phyloP scores from a whole-genome alignment of 768 basidiomycete species.

The Kwoniella europaea region DNA sequence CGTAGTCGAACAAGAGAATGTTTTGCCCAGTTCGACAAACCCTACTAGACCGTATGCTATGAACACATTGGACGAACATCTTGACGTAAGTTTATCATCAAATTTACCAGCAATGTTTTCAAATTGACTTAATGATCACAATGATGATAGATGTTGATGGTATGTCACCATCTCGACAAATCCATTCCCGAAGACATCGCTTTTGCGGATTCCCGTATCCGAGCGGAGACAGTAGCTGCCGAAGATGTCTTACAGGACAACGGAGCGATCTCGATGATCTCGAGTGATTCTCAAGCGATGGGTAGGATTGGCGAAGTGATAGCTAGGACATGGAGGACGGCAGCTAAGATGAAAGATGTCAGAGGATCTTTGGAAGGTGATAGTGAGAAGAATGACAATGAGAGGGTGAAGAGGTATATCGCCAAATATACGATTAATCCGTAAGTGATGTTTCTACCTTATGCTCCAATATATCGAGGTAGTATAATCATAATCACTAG shows the following conservation, averaged over 20 bases:
- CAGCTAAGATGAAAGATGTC: slow-evolving; percentile 86
- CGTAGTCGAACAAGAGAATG: slow-evolving; percentile 87
- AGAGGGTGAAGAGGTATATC: slow-evolving; percentile 89
- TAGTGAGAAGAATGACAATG: slow-evolving; percentile 74
- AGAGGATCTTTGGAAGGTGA: slow-evolving; percentile 84
- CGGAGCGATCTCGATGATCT: slow-evolving; percentile 96
- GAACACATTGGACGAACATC: slow-evolving; percentile 95
- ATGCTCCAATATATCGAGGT: background rate
- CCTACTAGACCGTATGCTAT: slow-evolving; percentile 88
- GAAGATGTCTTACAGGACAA: slow-evolving; percentile 92
- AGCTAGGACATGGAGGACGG: slow-evolving; percentile 92
- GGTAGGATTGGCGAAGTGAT: slow-evolving; percentile 95
- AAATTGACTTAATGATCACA: slow-evolving; percentile 49
- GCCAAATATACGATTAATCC: slow-evolving; percentile 98
- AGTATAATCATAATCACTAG: too few relatives aligned
- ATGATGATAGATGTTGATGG: slow-evolving; percentile 89
- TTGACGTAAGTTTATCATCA: slow-evolving; percentile 70
- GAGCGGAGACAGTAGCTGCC: slow-evolving; percentile 94
- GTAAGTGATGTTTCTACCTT: slow-evolving; percentile 62
- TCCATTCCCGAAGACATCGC: slow-evolving; percentile 90
- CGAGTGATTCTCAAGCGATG: slow-evolving; percentile 97
- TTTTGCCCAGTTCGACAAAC: slow-evolving; percentile 94
- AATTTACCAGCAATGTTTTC: too few relatives aligned
- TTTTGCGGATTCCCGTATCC: slow-evolving; percentile 96
- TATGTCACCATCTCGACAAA: slow-evolving; percentile 95